Evolutionary conservation across 352 stramenopile species (phyloP).

Genomic region (Phytopythium montanum): DNA sequence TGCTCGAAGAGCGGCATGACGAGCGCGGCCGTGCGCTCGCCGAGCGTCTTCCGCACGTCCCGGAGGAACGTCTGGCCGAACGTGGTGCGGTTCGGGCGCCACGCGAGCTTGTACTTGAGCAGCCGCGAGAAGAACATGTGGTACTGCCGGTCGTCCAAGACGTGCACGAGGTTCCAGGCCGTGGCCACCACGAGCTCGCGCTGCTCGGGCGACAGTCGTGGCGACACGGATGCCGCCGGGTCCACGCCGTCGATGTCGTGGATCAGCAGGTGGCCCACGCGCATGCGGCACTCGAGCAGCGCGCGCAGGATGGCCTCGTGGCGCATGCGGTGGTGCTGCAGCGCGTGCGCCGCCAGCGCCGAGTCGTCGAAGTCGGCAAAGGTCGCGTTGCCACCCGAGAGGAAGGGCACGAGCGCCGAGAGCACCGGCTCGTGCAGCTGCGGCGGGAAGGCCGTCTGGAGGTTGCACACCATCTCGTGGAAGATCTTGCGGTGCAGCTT

Average conservation of each 20-base stretch:
- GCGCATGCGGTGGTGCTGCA: constrained; percentile 79
- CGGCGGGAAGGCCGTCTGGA: constrained; percentile 72
- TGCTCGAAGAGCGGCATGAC: constrained; percentile 84
- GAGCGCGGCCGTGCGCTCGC: constrained; percentile 39
- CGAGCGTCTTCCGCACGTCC: constrained; percentile 66
- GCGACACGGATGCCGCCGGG: constrained; percentile 47
- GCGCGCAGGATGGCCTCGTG: constrained; percentile 77
- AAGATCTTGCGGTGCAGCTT: constrained; percentile 88
- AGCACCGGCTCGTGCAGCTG: constrained; percentile 60
- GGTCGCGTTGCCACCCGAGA: constrained; percentile 74
- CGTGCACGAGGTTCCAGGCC: constrained; percentile 83
- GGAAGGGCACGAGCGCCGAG: constrained; percentile 65
- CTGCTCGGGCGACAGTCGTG: constrained; percentile 52
- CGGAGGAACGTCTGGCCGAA: constrained; percentile 80
- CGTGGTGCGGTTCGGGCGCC: constrained; percentile 68
- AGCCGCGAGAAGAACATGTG: constrained; percentile 87
- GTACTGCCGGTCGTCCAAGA: constrained; percentile 82
- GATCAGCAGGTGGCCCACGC: constrained; percentile 80
- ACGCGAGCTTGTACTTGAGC: constrained; percentile 85
- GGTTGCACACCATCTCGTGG: constrained; percentile 86
- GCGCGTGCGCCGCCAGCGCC: constrained; percentile 39
- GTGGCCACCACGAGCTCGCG: constrained; percentile 79
- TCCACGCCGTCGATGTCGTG: constrained; percentile 78
- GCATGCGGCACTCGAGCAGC: constrained; percentile 81
- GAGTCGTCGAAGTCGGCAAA: constrained; percentile 71